Percentiles rank a stretch among this genome's conserved stretches.
Conservation (phyloP, 2,329 filamentous ascomycete species). For the Phialophora verrucosa region DNA sequence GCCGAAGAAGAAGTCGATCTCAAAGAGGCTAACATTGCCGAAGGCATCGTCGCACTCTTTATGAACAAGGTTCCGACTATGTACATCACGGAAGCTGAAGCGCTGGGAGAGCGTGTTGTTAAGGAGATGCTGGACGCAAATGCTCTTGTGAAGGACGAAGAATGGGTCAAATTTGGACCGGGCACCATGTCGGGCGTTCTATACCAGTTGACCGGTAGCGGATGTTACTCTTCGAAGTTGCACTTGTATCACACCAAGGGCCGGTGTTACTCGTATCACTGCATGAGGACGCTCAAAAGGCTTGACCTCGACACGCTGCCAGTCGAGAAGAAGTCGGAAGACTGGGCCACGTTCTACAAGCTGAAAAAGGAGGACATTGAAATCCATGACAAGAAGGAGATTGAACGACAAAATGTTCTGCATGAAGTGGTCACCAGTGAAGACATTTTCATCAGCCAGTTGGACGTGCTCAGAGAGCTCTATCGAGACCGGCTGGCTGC, state of each 20-base stretch:
- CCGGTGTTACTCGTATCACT: slow-evolving; percentile 92
- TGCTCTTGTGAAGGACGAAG: slow-evolving; percentile 84
- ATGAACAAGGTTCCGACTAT: slow-evolving; percentile 96
- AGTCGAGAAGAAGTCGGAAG: slow-evolving; percentile 71
- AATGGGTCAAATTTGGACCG: slow-evolving; percentile 93
- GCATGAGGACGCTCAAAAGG: slow-evolving; percentile 91
- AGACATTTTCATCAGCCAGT: slow-evolving; percentile 85
- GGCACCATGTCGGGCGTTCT: slow-evolving; percentile 85
- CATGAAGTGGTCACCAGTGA: slow-evolving; percentile 96
- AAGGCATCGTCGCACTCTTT: slow-evolving; percentile 86
- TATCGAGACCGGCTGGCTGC: slow-evolving; percentile 80
- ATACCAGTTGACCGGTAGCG: slow-evolving; percentile 87
- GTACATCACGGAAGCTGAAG: slow-evolving; percentile 96
- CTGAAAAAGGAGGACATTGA: slow-evolving; percentile 78
- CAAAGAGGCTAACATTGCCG: slow-evolving; percentile 80
- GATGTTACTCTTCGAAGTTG: slow-evolving; percentile 86
- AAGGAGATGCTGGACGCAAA: slow-evolving; percentile 78
- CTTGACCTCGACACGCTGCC: slow-evolving; percentile 71
- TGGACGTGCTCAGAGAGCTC: slow-evolving; percentile 81
- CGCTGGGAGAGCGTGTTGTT: slow-evolving; percentile 77
- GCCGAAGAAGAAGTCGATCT: slow-evolving; percentile 90
- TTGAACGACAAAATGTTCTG: slow-evolving; percentile 89
- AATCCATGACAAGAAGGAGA: slow-evolving; percentile 77
- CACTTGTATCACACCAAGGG: slow-evolving; percentile 69
- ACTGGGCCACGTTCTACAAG: slow-evolving; percentile 90